A percentile compares a stretch with the other conserved stretches of the same genome.
Evolutionary conservation across 148 eudicot species (phyloP).

Genomic region (Chenopodium suecicum): DNA sequence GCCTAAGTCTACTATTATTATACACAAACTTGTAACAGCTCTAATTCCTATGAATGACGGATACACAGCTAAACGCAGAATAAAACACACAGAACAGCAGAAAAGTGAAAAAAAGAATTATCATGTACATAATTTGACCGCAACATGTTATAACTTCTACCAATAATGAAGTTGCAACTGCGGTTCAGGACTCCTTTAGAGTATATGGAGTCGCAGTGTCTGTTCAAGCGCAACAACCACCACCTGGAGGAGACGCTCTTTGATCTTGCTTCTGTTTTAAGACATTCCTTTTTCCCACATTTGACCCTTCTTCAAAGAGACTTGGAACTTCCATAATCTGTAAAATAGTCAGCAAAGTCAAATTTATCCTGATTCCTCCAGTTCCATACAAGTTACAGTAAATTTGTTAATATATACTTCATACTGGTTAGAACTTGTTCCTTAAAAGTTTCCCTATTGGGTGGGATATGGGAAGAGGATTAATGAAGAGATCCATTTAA

Average conservation of each 20-base stretch:
- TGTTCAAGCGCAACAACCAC: conserved; percentile 70
- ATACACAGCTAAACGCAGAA: conserved; percentile 1
- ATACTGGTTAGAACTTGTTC: not conserved
- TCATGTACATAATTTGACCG: conserved; percentile 25
- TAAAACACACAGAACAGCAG: conserved; percentile 10
- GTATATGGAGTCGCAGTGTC: not conserved
- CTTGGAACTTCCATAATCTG: conserved; percentile 97
- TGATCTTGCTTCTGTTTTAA: conserved; percentile 71
- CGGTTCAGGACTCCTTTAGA: not conserved
- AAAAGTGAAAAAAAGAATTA: not conserved
- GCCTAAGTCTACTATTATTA: conserved; percentile 6
- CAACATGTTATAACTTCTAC: not conserved
- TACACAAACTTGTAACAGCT: conserved; percentile 21
- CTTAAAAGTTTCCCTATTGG: not conserved
- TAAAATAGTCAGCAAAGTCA: conserved; percentile 6
- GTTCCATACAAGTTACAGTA: not conserved
- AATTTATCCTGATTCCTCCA: not conserved
- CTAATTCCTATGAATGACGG: not conserved
- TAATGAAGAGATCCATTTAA: too few relatives aligned
- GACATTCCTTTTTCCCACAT: conserved; percentile 65
- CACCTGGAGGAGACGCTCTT: conserved; percentile 34
- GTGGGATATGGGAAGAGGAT: too few relatives aligned
- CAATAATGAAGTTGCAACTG: not conserved
- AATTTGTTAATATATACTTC: not conserved
- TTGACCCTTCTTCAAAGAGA: conserved; percentile 87